Conservation (phyloP, 2,329 filamentous ascomycete genomes). For the Cladosporium sp. region DNA sequence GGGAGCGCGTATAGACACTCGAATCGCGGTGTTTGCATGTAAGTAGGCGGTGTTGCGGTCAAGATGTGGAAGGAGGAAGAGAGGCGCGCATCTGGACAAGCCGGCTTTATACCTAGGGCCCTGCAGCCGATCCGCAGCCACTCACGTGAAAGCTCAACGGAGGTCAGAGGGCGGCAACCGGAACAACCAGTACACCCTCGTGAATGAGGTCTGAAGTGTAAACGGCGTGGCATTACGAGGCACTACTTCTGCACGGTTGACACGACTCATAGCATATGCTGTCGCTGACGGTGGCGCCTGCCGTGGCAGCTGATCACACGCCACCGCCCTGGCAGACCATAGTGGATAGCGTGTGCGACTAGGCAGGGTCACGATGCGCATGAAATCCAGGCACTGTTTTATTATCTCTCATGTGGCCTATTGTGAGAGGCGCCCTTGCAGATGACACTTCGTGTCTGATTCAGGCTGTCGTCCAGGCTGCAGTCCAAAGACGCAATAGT, state of each 20-base stretch:
- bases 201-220: background rate
- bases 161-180: background rate
- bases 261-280: background rate
- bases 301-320: slow-evolving; percentile 10
- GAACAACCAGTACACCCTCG: background rate
- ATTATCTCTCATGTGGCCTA: background rate
- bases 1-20: background rate
- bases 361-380: slow-evolving; percentile 2
- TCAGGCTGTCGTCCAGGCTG: background rate
- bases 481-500: no score
- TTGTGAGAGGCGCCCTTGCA: background rate
- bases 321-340: background rate
- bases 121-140: slow-evolving; percentile 1
- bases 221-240: no score
- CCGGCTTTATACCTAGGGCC: background rate
- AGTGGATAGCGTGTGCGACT: slow-evolving; percentile 1
- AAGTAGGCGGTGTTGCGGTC: background rate
- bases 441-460: background rate
- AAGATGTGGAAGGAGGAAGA: slow-evolving; percentile 1
- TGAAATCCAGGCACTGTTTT: slow-evolving; percentile 5
- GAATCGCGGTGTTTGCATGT: slow-evolving; percentile 5
- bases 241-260: background rate
- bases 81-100: background rate
- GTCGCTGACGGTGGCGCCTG: slow-evolving; percentile 1
- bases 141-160: slow-evolving; percentile 3